phyloP scores from a whole-genome alignment of 140 eudicot species.

The Stevia rebaudiana region DNA sequence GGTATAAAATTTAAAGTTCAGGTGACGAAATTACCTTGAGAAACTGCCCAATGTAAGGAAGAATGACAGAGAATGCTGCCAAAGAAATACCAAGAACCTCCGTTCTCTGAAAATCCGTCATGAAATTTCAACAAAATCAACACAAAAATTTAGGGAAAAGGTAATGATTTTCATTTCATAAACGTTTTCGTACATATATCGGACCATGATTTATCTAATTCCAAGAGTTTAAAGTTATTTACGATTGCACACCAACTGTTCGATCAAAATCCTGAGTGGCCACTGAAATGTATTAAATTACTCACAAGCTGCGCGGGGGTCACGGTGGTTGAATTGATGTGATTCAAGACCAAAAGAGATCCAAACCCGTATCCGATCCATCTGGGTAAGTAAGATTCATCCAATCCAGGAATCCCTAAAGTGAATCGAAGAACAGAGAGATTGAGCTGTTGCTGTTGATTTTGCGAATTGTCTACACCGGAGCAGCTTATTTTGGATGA shows the following conservation, averaged over 20 bases:
- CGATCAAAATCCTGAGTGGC: not conserved
- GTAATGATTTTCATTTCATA: not conserved
- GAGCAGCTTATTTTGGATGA: slow-evolving; percentile 39
- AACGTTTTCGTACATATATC: not conserved
- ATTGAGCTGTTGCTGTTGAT: slow-evolving; percentile 57
- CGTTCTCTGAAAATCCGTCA: slow-evolving; percentile 46
- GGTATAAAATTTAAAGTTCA: not conserved
- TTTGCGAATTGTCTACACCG: slow-evolving; percentile 25
- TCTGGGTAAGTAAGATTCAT: slow-evolving; percentile 91
- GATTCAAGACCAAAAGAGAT: slow-evolving; percentile 54
- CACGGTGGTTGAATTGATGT: slow-evolving; percentile 45
- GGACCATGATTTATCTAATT: not conserved
- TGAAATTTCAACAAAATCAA: slow-evolving; percentile 7
- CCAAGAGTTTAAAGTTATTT: not conserved
- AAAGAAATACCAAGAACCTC: slow-evolving; percentile 73
- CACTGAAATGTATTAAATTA: not conserved
- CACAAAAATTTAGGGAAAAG: not conserved
- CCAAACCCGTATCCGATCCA: slow-evolving; percentile 86
- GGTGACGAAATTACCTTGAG: slow-evolving; percentile 60
- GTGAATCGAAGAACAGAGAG: slow-evolving; percentile 95
- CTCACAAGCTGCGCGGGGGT: slow-evolving; percentile 77
- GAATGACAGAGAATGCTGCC: slow-evolving; percentile 64
- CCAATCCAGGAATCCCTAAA: slow-evolving; percentile 78
- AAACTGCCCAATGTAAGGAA: slow-evolving; percentile 82
- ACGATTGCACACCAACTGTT: not conserved